These are phyloP conservation scores for Annona cherimola DNA, from an alignment of 164 flowering plant genomes.

Conservation along the genomic window DNA sequence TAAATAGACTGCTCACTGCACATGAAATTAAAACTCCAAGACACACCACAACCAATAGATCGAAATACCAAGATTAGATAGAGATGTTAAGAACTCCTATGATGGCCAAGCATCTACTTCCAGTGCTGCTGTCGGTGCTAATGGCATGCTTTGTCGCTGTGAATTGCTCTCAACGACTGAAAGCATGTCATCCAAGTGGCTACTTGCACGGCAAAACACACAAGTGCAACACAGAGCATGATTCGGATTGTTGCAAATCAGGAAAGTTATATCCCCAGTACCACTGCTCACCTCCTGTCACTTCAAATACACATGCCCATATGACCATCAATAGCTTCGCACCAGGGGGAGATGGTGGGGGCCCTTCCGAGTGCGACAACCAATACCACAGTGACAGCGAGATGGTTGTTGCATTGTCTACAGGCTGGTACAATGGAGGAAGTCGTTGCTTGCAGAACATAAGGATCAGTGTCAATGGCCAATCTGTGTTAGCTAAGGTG, in stretches of 20 bases:
- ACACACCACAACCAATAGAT: too few relatives aligned
- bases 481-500: conserved; percentile 7
- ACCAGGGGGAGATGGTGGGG: conserved; percentile 13
- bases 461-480: conserved; percentile 8
- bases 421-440: conserved; percentile 5
- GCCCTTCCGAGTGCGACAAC: conserved; percentile 16
- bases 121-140: background rate
- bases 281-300: conserved; percentile 9
- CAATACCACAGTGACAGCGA: conserved; percentile 2
- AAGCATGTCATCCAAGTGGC: conserved; percentile 2
- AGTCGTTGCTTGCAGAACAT: conserved; percentile 9
- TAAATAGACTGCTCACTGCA: too few relatives aligned
- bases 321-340: conserved; percentile 12
- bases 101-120: background rate
- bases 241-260: background rate
- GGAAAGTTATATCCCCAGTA: conserved; percentile 2
- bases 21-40: too few relatives aligned
- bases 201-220: conserved; percentile 1
- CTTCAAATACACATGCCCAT: background rate
- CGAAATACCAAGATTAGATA: too few relatives aligned
- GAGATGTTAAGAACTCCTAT: too few relatives aligned
- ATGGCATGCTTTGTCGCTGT: background rate
- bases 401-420: conserved; percentile 6
- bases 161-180: background rate
- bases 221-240: background rate